Base-by-base conservation (phyloP, 1,284 basidiomycete genomes). In the Austropuccinia psidii region DNA sequence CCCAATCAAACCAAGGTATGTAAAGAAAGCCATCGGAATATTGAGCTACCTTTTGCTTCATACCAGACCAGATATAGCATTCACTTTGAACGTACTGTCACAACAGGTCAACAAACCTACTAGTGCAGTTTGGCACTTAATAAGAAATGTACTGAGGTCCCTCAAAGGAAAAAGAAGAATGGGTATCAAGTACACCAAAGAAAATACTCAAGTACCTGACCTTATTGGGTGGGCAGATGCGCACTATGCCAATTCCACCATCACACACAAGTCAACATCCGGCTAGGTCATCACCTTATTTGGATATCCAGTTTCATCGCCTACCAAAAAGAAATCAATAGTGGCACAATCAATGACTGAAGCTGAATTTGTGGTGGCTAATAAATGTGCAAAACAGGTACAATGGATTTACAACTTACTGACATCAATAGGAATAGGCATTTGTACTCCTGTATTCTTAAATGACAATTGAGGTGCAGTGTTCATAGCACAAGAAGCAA, bases 341-440 rank as follows among this genome's bases (percentile, higher is more conserved):
- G 43, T 64, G n/a, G 41, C 61, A 19, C 61, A 64, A 64, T 64
- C 24, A n/a, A 64, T 33, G 13, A 64, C 27, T 29, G 61, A 49
- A 35, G 39, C 58, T 2, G 37, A 61, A 24, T 61, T 61, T 13
- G 24, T 61, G 2, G 58, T 24, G 4, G 43, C 43, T 8, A 61
- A 61, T 21, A 4, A 13, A 27, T 65, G 45, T 52, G 62, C 62
- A 4, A 66, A 66, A 33, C 45, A 66, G 27, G n/a, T 66, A 9
- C 5, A 35, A 9, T 66, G 64, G 64, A 8, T 66, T 4, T 52
- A 45, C 8, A 66, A 52, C 21, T 33, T 66, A n/a, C 29, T 52
- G 1, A 31, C 19, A 11, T 50, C 11, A 21, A 43, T 39, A 9
- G 33, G 21, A 3, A 27, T 62, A 8, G 5, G 31, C n/a, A 43